A percentile compares a stretch with the other conserved stretches of the same genome.
These are phyloP conservation scores for Nicotiana tabacum DNA, from an alignment of 257 asterid genomes.

Conservation along the genomic window DNA sequence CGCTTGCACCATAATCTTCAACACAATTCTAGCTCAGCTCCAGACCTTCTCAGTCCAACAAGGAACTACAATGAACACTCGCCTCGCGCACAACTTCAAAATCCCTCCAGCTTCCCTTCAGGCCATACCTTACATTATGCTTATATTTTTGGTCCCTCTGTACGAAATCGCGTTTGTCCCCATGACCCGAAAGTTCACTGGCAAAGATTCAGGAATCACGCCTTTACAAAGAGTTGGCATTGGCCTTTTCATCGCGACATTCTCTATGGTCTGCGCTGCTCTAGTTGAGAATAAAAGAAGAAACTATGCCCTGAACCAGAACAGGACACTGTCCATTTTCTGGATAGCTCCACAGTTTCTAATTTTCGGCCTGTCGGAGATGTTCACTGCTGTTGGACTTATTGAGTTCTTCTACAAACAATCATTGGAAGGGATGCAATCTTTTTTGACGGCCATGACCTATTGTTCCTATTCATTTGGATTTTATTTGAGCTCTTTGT, in stretches of 20 bases:
- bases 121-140: conserved; percentile 59
- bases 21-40: conserved; percentile 74
- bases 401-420: conserved; percentile 68
- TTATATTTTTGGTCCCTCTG: conserved; percentile 56
- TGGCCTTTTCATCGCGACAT: conserved; percentile 60
- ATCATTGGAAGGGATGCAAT: conserved; percentile 58
- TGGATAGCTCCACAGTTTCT: conserved; percentile 81
- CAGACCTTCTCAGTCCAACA: conserved; percentile 74
- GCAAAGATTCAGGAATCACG: conserved; percentile 48
- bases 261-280: conserved; percentile 75
- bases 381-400: conserved; percentile 76
- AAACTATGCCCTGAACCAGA: conserved; percentile 6
- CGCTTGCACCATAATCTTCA: conserved; percentile 69
- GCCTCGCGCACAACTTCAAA: conserved; percentile 28
- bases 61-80: conserved; percentile 50
- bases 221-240: conserved; percentile 62
- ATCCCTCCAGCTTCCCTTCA: conserved; percentile 83
- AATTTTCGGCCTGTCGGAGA: conserved; percentile 60
- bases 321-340: conserved; percentile 36
- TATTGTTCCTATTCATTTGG: conserved; percentile 69
- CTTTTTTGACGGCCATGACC: conserved; percentile 66
- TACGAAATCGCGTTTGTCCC: conserved; percentile 66
- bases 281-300: conserved; percentile 49
- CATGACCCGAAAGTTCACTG: conserved; percentile 35
- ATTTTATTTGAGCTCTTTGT: conserved; percentile 55